Percentiles rank a stretch among this genome's conserved stretches.
Evolutionary conservation across 2,329 filamentous ascomycete species (phyloP).

Genomic region (Aspergillus eucalypticola): DNA sequence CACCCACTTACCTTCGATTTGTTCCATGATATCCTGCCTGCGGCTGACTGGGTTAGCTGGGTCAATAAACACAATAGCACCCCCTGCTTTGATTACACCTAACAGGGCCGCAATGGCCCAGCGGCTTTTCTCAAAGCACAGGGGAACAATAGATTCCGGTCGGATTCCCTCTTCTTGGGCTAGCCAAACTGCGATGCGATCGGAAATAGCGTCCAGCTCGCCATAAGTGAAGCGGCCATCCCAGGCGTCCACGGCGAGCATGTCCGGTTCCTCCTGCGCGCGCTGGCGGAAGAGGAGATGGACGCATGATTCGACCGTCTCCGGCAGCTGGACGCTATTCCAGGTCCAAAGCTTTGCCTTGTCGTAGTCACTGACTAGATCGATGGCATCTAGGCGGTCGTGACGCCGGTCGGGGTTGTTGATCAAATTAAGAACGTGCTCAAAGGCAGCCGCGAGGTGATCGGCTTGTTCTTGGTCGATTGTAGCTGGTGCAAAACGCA

Average conservation of each 20-base stretch:
- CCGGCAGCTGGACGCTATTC: conserved; percentile 12
- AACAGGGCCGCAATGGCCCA: background rate
- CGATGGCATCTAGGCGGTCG: background rate
- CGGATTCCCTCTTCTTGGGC: background rate
- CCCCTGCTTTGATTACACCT: background rate
- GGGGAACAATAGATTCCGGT: background rate
- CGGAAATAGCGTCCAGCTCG: conserved; percentile 19
- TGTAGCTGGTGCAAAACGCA: background rate
- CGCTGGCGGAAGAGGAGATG: conserved; percentile 6
- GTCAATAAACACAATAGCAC: background rate
- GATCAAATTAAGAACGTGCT: background rate
- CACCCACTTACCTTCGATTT: background rate
- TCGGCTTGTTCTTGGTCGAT: background rate
- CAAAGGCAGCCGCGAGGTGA: background rate
- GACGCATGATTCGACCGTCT: conserved; percentile 7
- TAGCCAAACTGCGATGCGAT: background rate
- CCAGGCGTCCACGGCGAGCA: conserved; percentile 25
- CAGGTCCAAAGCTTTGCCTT: conserved; percentile 17
- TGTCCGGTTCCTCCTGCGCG: conserved; percentile 3
- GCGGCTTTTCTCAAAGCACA: conserved; percentile 1
- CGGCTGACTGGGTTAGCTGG: background rate
- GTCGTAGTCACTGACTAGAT: conserved; percentile 9
- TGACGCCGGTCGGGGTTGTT: background rate
- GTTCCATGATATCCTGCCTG: background rate
- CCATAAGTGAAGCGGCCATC: conserved; percentile 27